phyloP scores from a whole-genome alignment of 2,329 filamentous ascomycete species.

The Aspergillus sp. region DNA sequence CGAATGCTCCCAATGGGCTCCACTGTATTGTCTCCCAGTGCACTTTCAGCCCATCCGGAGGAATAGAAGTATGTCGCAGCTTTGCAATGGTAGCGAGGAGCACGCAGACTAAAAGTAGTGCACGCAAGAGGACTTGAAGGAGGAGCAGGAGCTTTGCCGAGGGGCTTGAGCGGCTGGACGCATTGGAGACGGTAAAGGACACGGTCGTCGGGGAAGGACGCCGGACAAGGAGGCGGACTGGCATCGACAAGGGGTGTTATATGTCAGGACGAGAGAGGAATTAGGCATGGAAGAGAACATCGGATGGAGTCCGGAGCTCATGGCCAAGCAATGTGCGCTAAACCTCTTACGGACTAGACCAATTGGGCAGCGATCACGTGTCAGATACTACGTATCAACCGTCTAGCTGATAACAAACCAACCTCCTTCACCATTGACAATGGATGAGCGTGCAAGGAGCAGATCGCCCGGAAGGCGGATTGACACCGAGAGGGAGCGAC shows the following conservation, averaged over 20 bases:
- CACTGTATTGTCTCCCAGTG: slow-evolving; percentile 26
- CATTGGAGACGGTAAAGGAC: slow-evolving; percentile 83
- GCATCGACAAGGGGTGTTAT: slow-evolving; percentile 39
- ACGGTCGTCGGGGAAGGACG: slow-evolving; percentile 76
- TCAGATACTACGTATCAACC: slow-evolving; percentile 9
- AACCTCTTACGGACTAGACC: slow-evolving; percentile 1
- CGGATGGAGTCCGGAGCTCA: too few species aligned
- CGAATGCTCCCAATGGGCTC: slow-evolving; percentile 20
- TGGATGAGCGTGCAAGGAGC: slow-evolving; percentile 33
- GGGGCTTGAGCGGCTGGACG: slow-evolving; percentile 43
- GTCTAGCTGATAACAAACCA: slow-evolving; percentile 13
- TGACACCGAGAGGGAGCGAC: slow-evolving; percentile 26
- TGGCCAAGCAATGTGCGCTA: too few species aligned
- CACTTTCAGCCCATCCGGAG: slow-evolving; percentile 15
- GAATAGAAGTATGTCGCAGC: slow-evolving; percentile 20
- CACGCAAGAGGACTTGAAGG: slow-evolving; percentile 37
- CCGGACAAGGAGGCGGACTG: slow-evolving; percentile 40
- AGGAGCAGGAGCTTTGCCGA: slow-evolving; percentile 37
- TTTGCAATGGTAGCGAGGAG: slow-evolving; percentile 28
- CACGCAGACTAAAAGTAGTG: slow-evolving; percentile 34
- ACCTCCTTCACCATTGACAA: slow-evolving; percentile 11
- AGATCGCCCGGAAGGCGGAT: slow-evolving; percentile 33
- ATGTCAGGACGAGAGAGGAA: background rate
- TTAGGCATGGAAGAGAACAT: too few species aligned
- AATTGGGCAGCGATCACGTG: slow-evolving; percentile 17